Evolutionary conservation across 768 basidiomycete genomes (phyloP), one percentile per base, ranked within the genome.

Genomic region (Mycena rosella): DNA sequence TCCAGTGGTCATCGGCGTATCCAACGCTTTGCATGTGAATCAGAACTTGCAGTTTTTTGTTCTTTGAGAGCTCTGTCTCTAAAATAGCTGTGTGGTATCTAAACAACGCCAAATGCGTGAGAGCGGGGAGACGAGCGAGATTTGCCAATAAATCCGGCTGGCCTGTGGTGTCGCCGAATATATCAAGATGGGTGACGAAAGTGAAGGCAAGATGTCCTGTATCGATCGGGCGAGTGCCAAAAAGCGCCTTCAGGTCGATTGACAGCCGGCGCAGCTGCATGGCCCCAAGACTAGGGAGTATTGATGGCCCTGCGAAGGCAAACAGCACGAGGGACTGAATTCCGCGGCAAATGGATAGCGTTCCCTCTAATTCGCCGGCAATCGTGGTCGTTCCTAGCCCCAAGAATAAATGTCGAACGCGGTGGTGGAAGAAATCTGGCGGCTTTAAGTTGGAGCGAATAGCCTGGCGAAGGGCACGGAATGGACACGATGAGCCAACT

Each of bases 181-280:
- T 7, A 14, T 64, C 63, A 18, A 64, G 54, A 49, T 64, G 63
- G 5, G 63, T 64, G 22, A 64, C 27, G 42, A 5, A 45, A 36
- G 52, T 29, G 24, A 63, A 63, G 5, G 47, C 11, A 5, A 42
- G 42, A 36, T 44, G 4, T 29, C 32, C 1, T 7, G 24, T 17
- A 17, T 32, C 49, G 1, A 47, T 3, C 22, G 5, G 5, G 2
- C 3, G 17, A 30, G 3, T 17, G 4, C 1, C 15, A 18, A 51
- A 27, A 2, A 48, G 13, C 5, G 5, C 9, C 13, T 48, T 20
- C 15, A 51, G 29, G 14, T 5, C 13, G 27, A 51, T 5, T 17
- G 27, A 15, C 9, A 51, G 49, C 17, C 27, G 26, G 15, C 29
- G 49, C 26, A n/a, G 27, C 27, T 51, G 15, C 9, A 51, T 29